Evolutionary conservation across 495 filamentous ascomycete genomes (phyloP).

Genomic region (Penicillium bovifimosum): DNA sequence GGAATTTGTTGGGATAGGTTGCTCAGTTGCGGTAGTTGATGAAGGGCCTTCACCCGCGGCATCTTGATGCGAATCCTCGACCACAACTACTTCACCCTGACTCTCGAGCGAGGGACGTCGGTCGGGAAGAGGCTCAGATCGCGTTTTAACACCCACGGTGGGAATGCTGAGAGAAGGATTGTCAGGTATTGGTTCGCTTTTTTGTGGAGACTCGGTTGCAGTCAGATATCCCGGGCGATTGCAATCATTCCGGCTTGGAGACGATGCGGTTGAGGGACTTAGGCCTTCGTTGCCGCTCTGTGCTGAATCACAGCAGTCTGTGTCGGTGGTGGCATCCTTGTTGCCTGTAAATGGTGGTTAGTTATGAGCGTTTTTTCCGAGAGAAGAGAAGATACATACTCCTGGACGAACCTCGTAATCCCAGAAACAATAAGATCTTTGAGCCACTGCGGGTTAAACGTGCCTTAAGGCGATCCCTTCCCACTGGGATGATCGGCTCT

Average conservation of each 20-base stretch:
- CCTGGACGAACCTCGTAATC: slow-evolving; percentile 17
- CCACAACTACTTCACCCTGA: not conserved
- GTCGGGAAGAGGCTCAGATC: slow-evolving; percentile 1
- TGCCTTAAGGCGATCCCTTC: slow-evolving; percentile 11
- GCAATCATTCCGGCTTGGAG: not conserved
- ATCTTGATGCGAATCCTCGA: not conserved
- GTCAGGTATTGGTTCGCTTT: slow-evolving; percentile 4
- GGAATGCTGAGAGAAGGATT: not conserved
- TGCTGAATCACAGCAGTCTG: slow-evolving; percentile 5
- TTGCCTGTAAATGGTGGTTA: slow-evolving; percentile 7
- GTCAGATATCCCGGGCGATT: not conserved
- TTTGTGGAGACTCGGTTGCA: not conserved
- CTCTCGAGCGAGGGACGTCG: not conserved
- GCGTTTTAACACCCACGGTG: not conserved
- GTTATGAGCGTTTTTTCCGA: not conserved
- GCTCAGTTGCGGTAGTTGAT: not conserved
- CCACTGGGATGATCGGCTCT: slow-evolving; percentile 9
- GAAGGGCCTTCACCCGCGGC: not conserved
- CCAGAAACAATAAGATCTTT: slow-evolving; percentile 21
- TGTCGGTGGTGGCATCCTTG: slow-evolving; percentile 12
- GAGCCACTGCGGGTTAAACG: slow-evolving; percentile 24
- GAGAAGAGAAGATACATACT: slow-evolving; percentile 4
- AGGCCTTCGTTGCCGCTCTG: not conserved
- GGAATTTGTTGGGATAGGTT: slow-evolving; percentile 13
- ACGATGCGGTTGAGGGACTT: not conserved